Evolutionary conservation across 208 protist genomes (phyloP).

Genomic region (Trypanosoma cruzi): DNA sequence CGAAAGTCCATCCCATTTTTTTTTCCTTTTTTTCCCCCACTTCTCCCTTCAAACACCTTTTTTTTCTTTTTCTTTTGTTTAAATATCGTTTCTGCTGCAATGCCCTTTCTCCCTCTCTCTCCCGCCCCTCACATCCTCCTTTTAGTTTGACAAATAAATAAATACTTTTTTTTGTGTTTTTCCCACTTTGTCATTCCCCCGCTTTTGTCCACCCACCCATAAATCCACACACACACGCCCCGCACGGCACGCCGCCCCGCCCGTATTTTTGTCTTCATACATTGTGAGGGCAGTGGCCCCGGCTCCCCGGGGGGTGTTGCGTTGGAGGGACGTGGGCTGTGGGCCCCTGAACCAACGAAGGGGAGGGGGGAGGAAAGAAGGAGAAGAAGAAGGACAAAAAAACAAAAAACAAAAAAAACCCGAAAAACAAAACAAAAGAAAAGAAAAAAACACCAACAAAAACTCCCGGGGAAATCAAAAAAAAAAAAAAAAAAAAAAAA

Average conservation of each 20-base stretch:
- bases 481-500: too few relatives aligned
- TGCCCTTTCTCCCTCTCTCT: neutral
- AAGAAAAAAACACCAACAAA: constrained; percentile 2
- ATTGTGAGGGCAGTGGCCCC: too few relatives aligned
- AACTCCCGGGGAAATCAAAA: too few relatives aligned
- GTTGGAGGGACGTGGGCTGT: too few relatives aligned
- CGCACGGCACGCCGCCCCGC: too few relatives aligned
- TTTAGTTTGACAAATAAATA: neutral
- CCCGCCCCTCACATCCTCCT: neutral
- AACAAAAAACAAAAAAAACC: neutral
- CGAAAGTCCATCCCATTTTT: too few relatives aligned
- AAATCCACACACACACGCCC: too few relatives aligned
- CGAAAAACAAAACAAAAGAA: neutral
- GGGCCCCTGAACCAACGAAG: too few relatives aligned
- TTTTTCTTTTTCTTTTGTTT: neutral
- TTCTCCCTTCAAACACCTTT: neutral
- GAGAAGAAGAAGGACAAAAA: neutral
- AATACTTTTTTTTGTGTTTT: neutral
- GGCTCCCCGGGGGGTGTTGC: too few relatives aligned
- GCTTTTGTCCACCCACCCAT: too few relatives aligned
- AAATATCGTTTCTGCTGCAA: too few relatives aligned
- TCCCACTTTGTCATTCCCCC: neutral
- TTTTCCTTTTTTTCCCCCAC: neutral
- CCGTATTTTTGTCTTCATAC: too few relatives aligned
- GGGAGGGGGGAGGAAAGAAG: constrained; percentile 16